These are phyloP conservation scores for Syzygium grande DNA, from an alignment of 345 rosid species.

Conservation along the genomic window DNA sequence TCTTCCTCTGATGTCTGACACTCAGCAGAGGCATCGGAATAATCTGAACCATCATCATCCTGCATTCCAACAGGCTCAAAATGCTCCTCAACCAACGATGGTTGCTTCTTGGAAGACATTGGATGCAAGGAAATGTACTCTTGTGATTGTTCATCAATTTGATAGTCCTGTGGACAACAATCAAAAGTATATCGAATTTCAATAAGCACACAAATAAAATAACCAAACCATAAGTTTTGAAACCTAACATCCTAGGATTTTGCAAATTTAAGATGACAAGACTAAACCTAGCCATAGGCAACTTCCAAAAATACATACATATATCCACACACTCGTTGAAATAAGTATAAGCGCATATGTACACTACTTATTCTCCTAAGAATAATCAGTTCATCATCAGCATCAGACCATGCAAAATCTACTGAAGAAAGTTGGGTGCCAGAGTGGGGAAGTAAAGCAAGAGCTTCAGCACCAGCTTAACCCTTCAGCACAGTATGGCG, in stretches of 20 bases:
- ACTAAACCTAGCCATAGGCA: background rate
- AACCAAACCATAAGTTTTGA: background rate
- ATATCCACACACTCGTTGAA: background rate
- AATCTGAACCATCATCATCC: constrained; percentile 38
- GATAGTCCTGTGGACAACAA: constrained; percentile 48
- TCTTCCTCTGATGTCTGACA: constrained; percentile 42
- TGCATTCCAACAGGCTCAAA: constrained; percentile 65
- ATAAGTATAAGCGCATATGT: background rate
- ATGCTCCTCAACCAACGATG: constrained; percentile 70
- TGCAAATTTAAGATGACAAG: background rate
- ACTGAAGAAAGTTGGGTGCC: background rate
- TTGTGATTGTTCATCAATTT: constrained; percentile 59
- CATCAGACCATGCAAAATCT: background rate
- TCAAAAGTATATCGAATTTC: background rate
- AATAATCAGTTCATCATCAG: background rate
- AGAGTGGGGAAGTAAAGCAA: background rate
- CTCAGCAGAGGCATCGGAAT: constrained; percentile 44
- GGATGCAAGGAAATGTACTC: constrained; percentile 80
- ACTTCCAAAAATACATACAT: background rate
- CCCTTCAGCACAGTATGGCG: background rate
- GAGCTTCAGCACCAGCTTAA: background rate
- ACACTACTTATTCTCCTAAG: background rate
- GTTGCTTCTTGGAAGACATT: constrained; percentile 46
- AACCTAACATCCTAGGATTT: background rate
- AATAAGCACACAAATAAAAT: background rate